Evolutionary conservation across 2,329 filamentous ascomycete genomes (phyloP), one percentile per base, ranked within the genome.

Genomic region (Xylariaceae sp.): DNA sequence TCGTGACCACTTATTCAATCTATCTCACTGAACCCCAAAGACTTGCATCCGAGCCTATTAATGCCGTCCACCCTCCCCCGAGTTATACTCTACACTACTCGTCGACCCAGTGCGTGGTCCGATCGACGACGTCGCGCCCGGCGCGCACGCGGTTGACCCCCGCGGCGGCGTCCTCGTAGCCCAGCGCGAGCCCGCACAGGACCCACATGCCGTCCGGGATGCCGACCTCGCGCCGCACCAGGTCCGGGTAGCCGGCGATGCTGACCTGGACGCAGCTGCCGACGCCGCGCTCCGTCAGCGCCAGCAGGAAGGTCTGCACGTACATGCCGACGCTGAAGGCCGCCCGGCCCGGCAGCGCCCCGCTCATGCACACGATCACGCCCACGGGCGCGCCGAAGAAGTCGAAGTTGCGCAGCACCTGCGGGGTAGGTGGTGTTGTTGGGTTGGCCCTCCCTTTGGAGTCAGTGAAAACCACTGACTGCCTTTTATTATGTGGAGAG

Each of bases 331-430:
- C 40, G 15, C 43, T 40, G 6, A 43, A 32, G 5, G 41, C 41
- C 8, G 32, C 39, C 13, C 18, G 27, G 0, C 34, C 34, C 5
- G 9, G 24, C 7, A 49, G 37, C 9, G 37, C 34, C 15, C 19
- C 15, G 27, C 36, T 39, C 41, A 46, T 45, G 36, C 44, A 46
- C 14, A 47, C 38, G 27, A 50, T 24, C 1, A 38, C 29, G 1
- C 29, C 47, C 1, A 39, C 40, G 1, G 47, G 43, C 1, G 46
- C 46, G 13, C 46, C 40, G 36, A 47, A 47, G 42, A 47, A 50
- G 2, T 44, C 40, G 26, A 32, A 49, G 26, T 49, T 49, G 3
- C 39, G 42, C 42, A 50, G 24, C 30, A 35, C n/a, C n/a, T n/a
- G n/a, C n/a, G n/a, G n/a, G n/a, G n/a, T n/a, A n/a, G n/a, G 13